Base-by-base conservation (phyloP, 2,329 filamentous ascomycete genomes). In the Rhynchosporium agropyri region DNA sequence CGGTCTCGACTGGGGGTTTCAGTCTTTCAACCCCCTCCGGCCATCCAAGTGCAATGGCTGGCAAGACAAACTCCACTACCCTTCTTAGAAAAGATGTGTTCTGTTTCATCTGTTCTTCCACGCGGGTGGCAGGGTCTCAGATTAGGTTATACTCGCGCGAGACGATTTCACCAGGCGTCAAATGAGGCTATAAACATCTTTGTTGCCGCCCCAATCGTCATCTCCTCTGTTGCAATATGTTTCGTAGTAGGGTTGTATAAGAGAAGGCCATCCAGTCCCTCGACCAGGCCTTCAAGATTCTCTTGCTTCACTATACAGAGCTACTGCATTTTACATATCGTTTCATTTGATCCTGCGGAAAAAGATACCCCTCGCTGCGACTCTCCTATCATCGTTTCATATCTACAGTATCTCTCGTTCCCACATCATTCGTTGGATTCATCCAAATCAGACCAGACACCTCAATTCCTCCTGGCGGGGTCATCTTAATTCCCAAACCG, bases 391-490 rank as follows among this genome's bases (percentile, higher is more conserved):
- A 51, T 68, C 43, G 59, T 70, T 62, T 65, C 57, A 59, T 66
- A 20, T 42, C 60, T 63, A 48, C 46, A 55, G 65, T 58, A 65
- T 63, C 54, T 65, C 56, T 68, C 60, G 46, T 66, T 68, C 58
- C 42, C 53, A 43, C 45, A 51, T 65, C 66, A 60, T 62, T 68
- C 65, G 66, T 70, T 67, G 65, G 62, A 65, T 50, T 46, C 20
- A 4, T 43, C 15, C 42, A 63, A n/a, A 46, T 46, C 43, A 46
- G 13, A n/a, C 15, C 15, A 12, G 2, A 26, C 62, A 58, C 59
- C 4, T 6, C 43, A 20, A 65, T 58, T 66, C 65, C 69, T 72
- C 70, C 70, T 57, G 70, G 67, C 64, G 70, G 69, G 71, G 71
- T 61, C 49, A 54, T 65, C 64, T 69, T 38, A 70, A 68, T 70